Evolutionary conservation across 208 protist species (phyloP).

Genomic region (Crithidia fasciculata): DNA sequence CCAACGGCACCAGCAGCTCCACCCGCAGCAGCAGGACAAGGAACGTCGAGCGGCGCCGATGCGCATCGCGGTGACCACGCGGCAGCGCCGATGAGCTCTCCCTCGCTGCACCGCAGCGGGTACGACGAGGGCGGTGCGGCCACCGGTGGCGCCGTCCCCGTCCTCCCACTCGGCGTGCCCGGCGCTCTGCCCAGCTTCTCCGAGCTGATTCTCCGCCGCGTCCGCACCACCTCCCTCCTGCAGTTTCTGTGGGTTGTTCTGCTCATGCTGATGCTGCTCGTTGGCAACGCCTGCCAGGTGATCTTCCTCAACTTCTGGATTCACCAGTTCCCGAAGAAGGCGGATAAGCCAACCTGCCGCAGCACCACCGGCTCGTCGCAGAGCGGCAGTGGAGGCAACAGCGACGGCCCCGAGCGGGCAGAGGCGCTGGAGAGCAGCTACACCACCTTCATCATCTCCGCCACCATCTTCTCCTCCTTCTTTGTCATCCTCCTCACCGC

Average conservation of each 20-base stretch:
- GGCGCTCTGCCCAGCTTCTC: slow-evolving; percentile 1
- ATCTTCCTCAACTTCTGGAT: slow-evolving; percentile 89
- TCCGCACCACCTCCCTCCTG: slow-evolving; percentile 28
- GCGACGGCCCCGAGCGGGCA: slow-evolving; percentile 11
- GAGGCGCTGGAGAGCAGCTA: slow-evolving; percentile 66
- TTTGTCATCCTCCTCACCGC: slow-evolving; percentile 60
- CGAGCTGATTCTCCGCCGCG: slow-evolving; percentile 18
- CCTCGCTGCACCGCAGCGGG: too few relatives aligned
- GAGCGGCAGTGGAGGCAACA: background rate
- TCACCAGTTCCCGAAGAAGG: slow-evolving; percentile 46
- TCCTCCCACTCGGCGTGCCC: background rate
- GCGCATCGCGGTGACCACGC: too few relatives aligned
- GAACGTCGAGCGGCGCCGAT: too few relatives aligned
- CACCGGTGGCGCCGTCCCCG: background rate
- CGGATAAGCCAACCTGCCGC: slow-evolving; percentile 32
- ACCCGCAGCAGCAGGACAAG: too few relatives aligned
- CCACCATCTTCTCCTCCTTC: slow-evolving; percentile 62
- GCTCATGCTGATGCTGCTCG: slow-evolving; percentile 62
- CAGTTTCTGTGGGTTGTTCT: slow-evolving; percentile 46
- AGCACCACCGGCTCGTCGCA: slow-evolving; percentile 27
- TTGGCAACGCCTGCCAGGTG: slow-evolving; percentile 76
- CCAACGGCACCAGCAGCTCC: too few relatives aligned
- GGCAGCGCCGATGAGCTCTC: too few relatives aligned
- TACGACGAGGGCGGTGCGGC: too few relatives aligned
- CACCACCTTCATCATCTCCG: slow-evolving; percentile 78